Evolutionary conservation across 805 yeast genomes (phyloP).

Genomic region (Zygosaccharomyces pseudorouxii): DNA sequence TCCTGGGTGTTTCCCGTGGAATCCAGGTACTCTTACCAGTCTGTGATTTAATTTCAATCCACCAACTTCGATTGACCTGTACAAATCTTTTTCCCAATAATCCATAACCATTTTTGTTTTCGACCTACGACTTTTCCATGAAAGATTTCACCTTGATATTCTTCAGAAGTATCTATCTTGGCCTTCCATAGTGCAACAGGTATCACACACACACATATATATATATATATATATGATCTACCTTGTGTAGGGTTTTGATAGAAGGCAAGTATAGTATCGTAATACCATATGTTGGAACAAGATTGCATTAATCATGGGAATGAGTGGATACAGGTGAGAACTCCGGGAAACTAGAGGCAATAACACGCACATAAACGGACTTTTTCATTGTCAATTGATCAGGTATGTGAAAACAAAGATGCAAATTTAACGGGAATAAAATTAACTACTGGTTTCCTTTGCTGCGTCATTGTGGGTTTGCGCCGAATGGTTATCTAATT

Average conservation of each 20-base stretch:
- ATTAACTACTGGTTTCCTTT: neutral
- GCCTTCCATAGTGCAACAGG: too few species aligned
- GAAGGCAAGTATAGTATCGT: too few species aligned
- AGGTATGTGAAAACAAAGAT: neutral
- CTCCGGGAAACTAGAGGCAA: neutral
- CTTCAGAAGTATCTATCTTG: too few species aligned
- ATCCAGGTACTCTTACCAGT: constrained; percentile 41
- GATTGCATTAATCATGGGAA: neutral
- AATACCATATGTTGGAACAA: too few species aligned
- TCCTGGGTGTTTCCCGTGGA: constrained; percentile 39
- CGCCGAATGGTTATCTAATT: neutral
- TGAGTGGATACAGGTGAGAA: neutral
- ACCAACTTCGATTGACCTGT: constrained; percentile 43
- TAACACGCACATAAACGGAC: neutral
- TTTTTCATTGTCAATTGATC: neutral
- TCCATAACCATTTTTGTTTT: neutral
- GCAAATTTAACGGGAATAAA: neutral
- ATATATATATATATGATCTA: neutral
- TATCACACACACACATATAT: too few species aligned
- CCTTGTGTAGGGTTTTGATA: neutral
- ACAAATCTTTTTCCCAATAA: constrained; percentile 15
- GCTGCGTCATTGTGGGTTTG: neutral
- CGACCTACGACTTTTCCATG: too few species aligned
- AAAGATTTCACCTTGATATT: too few species aligned
- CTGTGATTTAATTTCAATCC: constrained; percentile 34